Conservation (phyloP, 768 basidiomycete species). For the Termitomyces titanicus region DNA sequence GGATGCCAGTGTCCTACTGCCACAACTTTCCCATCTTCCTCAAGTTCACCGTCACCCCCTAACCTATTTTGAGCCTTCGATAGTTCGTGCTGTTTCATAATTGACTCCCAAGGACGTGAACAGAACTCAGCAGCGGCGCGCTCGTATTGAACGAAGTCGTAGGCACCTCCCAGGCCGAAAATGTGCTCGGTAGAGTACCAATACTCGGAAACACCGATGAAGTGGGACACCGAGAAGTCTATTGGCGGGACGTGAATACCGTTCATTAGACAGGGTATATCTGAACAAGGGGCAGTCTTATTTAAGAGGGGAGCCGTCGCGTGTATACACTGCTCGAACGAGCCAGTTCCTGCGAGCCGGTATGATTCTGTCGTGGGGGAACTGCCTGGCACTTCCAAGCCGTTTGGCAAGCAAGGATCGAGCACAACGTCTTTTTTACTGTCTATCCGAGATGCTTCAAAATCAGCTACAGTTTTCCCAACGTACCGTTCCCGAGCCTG, state of each 20-base stretch:
- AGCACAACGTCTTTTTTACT: constrained; percentile 40
- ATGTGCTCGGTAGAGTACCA: constrained; percentile 99
- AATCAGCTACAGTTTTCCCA: constrained; percentile 56
- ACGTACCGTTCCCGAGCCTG: constrained; percentile 94
- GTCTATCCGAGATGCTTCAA: constrained; percentile 38
- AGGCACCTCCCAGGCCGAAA: constrained; percentile 90
- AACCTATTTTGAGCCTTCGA: constrained; percentile 42
- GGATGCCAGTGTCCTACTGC: constrained; percentile 66
- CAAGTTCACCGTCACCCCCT: constrained; percentile 65
- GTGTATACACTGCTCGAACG: constrained; percentile 80
- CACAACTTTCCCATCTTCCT: constrained; percentile 56
- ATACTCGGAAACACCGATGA: constrained; percentile 97
- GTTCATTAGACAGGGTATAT: constrained; percentile 88
- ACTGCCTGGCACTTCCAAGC: constrained; percentile 50
- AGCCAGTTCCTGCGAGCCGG: constrained; percentile 80
- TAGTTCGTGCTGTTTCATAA: constrained; percentile 65
- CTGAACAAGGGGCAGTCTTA: constrained; percentile 77
- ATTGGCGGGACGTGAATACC: constrained; percentile 92
- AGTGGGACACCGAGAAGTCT: constrained; percentile 89
- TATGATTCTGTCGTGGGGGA: constrained; percentile 50
- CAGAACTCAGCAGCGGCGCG: constrained; percentile 89
- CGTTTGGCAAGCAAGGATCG: constrained; percentile 90
- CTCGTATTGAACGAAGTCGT: constrained; percentile 96
- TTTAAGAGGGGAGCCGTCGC: constrained; percentile 78
- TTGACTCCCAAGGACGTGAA: constrained; percentile 69